Evolutionary conservation across 495 filamentous ascomycete genomes (phyloP).

Genomic region (Aspergillus homomorphus): DNA sequence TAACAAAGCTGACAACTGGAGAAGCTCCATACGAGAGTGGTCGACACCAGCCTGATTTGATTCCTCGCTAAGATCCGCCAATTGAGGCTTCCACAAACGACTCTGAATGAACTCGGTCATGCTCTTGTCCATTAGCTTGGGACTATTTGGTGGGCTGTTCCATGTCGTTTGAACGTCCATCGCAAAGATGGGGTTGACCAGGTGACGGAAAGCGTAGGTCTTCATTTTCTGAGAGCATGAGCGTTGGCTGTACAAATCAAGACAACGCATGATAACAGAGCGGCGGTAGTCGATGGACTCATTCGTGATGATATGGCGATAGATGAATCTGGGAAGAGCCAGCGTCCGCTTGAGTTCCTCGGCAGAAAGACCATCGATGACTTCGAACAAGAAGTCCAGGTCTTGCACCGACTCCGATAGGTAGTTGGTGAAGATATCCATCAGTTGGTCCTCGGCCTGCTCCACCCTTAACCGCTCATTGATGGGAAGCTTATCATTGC

Average conservation of each 20-base stretch:
- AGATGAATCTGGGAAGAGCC: constrained; percentile 76
- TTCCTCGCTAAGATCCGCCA: constrained; percentile 82
- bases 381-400: constrained; percentile 80
- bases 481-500: constrained; percentile 62
- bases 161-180: constrained; percentile 81
- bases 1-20: constrained; percentile 90
- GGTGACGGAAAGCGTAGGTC: constrained; percentile 84
- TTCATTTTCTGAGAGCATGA: constrained; percentile 81
- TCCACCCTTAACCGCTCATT: constrained; percentile 79
- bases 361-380: constrained; percentile 79
- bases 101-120: constrained; percentile 89
- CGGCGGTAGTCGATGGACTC: constrained; percentile 88
- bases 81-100: constrained; percentile 89
- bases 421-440: constrained; percentile 79
- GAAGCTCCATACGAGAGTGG: constrained; percentile 91
- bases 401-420: constrained; percentile 71
- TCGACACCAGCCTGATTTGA: constrained; percentile 82
- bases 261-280: constrained; percentile 75
- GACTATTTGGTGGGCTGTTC: constrained; percentile 54
- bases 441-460: constrained; percentile 84
- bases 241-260: constrained; percentile 81
- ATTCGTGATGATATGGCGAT: constrained; percentile 75
- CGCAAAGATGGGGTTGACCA: constrained; percentile 94
- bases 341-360: constrained; percentile 78
- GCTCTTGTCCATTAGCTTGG: constrained; percentile 78